phyloP scores from a whole-genome alignment of 108 stramenopile species.

The Discostella stelligeroides region DNA sequence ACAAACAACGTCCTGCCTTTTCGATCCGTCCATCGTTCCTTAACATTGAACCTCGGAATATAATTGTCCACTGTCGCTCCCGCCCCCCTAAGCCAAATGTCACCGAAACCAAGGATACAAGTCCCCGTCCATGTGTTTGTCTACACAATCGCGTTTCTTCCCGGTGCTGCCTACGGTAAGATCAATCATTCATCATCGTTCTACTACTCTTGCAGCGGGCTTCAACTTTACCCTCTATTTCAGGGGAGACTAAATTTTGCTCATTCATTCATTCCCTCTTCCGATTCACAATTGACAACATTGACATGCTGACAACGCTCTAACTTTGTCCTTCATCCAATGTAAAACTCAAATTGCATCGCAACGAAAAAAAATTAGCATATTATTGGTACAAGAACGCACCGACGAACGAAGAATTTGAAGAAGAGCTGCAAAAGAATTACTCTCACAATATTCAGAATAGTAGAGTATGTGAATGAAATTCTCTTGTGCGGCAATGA shows the following conservation, averaged over 20 bases:
- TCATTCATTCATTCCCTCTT: too few species aligned
- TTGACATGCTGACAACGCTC: neutral
- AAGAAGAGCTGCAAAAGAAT: constrained; percentile 43
- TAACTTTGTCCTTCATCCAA: neutral
- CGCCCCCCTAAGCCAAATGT: constrained; percentile 2
- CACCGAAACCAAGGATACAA: constrained; percentile 47
- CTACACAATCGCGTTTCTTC: constrained; percentile 47
- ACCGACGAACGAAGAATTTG: constrained; percentile 50
- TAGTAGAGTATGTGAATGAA: constrained; percentile 17
- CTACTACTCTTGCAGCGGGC: too few species aligned
- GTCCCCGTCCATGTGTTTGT: constrained; percentile 60
- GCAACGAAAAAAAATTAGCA: constrained; percentile 5
- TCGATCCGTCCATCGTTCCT: too few species aligned
- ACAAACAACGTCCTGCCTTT: too few species aligned
- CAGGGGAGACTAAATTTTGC: too few species aligned
- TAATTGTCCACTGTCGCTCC: neutral
- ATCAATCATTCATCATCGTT: neutral
- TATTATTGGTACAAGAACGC: constrained; percentile 55
- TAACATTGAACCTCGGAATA: neutral
- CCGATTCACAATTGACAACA: too few species aligned
- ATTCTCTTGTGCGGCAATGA: neutral
- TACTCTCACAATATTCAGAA: constrained; percentile 50
- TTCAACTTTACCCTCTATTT: too few species aligned
- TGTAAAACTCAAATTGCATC: too few species aligned
- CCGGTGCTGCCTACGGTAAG: constrained; percentile 43